Conservation (phyloP, 768 basidiomycete genomes). For the Leucogyrophana mollusca region DNA sequence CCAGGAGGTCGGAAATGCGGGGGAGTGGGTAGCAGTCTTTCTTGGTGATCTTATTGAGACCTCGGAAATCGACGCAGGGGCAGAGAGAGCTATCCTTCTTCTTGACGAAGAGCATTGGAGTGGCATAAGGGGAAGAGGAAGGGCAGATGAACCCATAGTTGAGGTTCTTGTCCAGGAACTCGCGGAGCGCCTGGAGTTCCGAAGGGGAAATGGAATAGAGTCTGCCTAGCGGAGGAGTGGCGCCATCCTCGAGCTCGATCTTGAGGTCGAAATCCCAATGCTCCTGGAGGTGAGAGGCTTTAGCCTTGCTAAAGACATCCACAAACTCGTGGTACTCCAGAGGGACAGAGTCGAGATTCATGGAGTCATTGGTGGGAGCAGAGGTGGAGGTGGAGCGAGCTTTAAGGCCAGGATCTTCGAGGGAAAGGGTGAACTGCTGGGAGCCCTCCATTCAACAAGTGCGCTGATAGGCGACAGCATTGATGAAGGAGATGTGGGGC, state of each 20-base stretch:
- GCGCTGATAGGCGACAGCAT: neutral
- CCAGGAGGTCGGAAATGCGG: slow-evolving; percentile 16
- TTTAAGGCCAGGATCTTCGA: too few species aligned
- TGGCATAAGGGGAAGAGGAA: slow-evolving; percentile 21
- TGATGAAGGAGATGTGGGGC: slow-evolving; percentile 5
- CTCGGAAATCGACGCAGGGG: slow-evolving; percentile 14
- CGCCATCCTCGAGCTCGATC: slow-evolving; percentile 31
- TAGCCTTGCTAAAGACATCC: slow-evolving; percentile 1
- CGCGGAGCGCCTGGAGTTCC: neutral
- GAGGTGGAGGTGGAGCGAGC: neutral
- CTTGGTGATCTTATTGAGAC: neutral
- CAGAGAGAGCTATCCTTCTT: slow-evolving; percentile 32
- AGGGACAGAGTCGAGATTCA: slow-evolving; percentile 5
- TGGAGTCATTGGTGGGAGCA: neutral
- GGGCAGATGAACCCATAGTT: slow-evolving; percentile 32
- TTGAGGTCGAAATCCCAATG: slow-evolving; percentile 30
- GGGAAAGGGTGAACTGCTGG: neutral
- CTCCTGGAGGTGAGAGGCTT: neutral
- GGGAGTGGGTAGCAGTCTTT: neutral
- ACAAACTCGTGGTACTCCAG: slow-evolving; percentile 4
- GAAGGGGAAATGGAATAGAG: too few species aligned
- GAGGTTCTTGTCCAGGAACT: neutral
- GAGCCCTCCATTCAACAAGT: neutral
- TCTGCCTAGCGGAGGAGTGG: slow-evolving; percentile 23
- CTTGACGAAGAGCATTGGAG: slow-evolving; percentile 22